Evolutionary conservation across 768 basidiomycete genomes (phyloP).

Genomic region (Coprinopsis marcescibilis): DNA sequence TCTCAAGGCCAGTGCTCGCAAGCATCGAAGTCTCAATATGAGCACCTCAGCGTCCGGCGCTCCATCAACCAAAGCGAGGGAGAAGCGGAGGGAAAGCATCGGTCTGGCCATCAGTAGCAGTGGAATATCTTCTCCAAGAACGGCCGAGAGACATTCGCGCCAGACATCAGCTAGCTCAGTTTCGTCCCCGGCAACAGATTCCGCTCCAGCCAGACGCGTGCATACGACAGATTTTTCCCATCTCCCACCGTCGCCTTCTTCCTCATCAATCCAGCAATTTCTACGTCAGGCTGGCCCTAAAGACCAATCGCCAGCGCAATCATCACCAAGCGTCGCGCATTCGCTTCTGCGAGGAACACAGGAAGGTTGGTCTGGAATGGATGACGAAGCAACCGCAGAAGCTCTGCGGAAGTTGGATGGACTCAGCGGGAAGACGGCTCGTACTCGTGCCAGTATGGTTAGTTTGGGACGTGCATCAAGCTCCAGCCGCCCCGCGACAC

Average conservation of each 20-base stretch:
- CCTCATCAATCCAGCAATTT: constrained; percentile 84
- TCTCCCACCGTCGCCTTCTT: constrained; percentile 85
- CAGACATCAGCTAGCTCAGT: constrained; percentile 68
- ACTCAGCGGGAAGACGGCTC: constrained; percentile 66
- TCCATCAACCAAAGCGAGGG: constrained; percentile 39
- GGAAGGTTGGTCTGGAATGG: constrained; percentile 83
- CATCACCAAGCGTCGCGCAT: constrained; percentile 70
- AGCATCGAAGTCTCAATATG: constrained; percentile 68
- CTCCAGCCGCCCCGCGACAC: constrained; percentile 70
- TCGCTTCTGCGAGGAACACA: constrained; percentile 83
- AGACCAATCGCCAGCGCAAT: constrained; percentile 34
- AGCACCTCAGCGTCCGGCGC: constrained; percentile 34
- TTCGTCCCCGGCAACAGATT: constrained; percentile 52
- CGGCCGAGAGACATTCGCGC: constrained; percentile 46
- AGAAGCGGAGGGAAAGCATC: constrained; percentile 50
- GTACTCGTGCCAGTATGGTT: constrained; percentile 70
- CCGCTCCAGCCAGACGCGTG: constrained; percentile 48
- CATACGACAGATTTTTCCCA: constrained; percentile 81
- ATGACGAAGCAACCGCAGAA: constrained; percentile 86
- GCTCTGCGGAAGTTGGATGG: constrained; percentile 93
- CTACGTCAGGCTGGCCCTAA: constrained; percentile 51
- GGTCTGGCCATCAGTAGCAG: constrained; percentile 35
- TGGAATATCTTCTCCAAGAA: constrained; percentile 30
- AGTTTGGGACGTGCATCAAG: constrained; percentile 64
- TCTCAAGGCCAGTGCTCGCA: constrained; percentile 41